Evolutionary conservation across 2,329 filamentous ascomycete genomes (phyloP).

Genomic region (Verticillium nonalfalfae): DNA sequence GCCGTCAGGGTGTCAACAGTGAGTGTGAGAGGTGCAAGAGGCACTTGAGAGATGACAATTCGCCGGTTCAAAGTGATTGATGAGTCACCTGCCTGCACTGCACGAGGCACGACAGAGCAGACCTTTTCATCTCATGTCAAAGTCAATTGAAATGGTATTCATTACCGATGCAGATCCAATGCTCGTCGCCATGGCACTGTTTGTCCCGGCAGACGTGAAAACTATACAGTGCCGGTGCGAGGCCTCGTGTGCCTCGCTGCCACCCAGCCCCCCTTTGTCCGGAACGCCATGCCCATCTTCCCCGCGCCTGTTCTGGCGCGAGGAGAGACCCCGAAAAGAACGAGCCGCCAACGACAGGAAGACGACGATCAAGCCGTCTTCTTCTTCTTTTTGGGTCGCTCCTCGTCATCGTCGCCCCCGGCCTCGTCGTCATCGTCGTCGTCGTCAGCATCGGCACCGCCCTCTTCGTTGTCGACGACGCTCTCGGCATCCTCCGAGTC

Average conservation of each 20-base stretch:
- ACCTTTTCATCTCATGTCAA: too few species aligned
- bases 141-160: not conserved
- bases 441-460: constrained; percentile 25
- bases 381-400: constrained; percentile 45
- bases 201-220: not conserved
- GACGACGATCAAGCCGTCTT: constrained; percentile 22
- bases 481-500: constrained; percentile 64
- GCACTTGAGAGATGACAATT: not conserved
- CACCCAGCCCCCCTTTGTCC: not conserved
- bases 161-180: not conserved
- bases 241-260: not conserved
- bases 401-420: constrained; percentile 33
- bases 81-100: not conserved
- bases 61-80: not conserved
- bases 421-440: constrained; percentile 37
- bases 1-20: not conserved
- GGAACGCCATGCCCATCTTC: not conserved
- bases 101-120: not conserved
- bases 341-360: not conserved
- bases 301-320: not conserved
- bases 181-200: not conserved
- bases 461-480: constrained; percentile 45
- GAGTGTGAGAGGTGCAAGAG: not conserved
- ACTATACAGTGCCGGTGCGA: not conserved
- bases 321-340: not conserved